These are phyloP conservation scores for Telopea speciosissima DNA, from an alignment of 177 flowering plant species.

Conservation along the genomic window DNA sequence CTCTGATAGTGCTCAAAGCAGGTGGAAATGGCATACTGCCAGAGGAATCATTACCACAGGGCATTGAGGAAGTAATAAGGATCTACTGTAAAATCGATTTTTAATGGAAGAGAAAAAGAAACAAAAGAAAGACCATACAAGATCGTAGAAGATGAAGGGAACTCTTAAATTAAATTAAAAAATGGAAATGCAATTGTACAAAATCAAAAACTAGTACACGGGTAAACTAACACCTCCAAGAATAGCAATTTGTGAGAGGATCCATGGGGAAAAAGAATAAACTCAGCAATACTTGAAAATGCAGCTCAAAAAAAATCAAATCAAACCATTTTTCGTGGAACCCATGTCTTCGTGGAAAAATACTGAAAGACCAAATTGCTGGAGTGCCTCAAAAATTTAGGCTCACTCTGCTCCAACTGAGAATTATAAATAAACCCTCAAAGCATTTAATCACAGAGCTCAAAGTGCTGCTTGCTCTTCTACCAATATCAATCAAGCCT, in stretches of 20 bases:
- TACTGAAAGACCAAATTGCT: slow-evolving; percentile 9
- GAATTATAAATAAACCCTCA: slow-evolving; percentile 7
- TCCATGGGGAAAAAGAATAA: slow-evolving; percentile 15
- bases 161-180: slow-evolving; percentile 14
- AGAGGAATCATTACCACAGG: no score
- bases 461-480: slow-evolving; percentile 9
- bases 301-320: slow-evolving; percentile 14
- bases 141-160: neutral
- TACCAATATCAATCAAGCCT: slow-evolving; percentile 7
- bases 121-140: neutral
- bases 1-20: no score
- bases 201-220: slow-evolving; percentile 5
- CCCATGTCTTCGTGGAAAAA: slow-evolving; percentile 22
- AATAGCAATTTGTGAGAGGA: slow-evolving; percentile 13
- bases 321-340: slow-evolving; percentile 7
- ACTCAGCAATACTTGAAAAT: slow-evolving; percentile 9
- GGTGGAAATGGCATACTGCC: no score
- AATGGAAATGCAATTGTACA: neutral
- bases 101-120: neutral
- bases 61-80: no score
- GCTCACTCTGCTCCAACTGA: slow-evolving; percentile 22
- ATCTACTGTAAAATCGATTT: neutral
- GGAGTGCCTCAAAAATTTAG: slow-evolving; percentile 36
- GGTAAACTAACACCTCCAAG: slow-evolving; percentile 11
- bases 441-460: neutral